These are phyloP conservation scores for Stephanodiscus minutulus DNA, from an alignment of 108 stramenopile species.

Conservation along the genomic window DNA sequence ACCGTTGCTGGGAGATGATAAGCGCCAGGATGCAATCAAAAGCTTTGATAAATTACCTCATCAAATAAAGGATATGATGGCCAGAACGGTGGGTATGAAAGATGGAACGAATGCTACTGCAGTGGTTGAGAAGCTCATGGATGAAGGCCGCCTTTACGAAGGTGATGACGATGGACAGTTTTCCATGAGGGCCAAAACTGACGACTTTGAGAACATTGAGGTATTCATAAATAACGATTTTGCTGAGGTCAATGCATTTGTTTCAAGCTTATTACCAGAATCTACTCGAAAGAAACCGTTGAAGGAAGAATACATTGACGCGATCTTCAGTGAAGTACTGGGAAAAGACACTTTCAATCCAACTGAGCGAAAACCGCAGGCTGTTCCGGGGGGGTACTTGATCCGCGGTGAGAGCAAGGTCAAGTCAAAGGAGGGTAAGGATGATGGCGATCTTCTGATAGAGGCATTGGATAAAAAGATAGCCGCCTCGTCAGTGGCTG, in stretches of 20 bases:
- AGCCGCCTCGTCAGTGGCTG: constrained; percentile 35
- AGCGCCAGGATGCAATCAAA: constrained; percentile 40
- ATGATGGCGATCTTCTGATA: constrained; percentile 53
- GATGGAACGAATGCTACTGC: constrained; percentile 44
- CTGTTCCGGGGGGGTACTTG: constrained; percentile 70
- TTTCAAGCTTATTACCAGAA: constrained; percentile 60
- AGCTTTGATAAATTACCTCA: constrained; percentile 36
- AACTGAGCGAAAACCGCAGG: constrained; percentile 59
- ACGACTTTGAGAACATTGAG: constrained; percentile 32
- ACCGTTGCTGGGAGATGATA: constrained; percentile 32
- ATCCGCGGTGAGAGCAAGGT: constrained; percentile 55
- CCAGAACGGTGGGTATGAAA: constrained; percentile 35
- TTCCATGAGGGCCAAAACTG: constrained; percentile 20
- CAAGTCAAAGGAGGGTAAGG: neutral
- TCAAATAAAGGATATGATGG: constrained; percentile 47
- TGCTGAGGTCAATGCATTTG: constrained; percentile 57
- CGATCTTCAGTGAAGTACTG: constrained; percentile 49
- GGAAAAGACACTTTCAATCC: constrained; percentile 60
- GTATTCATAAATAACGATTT: constrained; percentile 62
- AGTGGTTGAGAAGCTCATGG: constrained; percentile 41
- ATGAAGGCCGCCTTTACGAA: constrained; percentile 32
- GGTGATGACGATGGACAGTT: constrained; percentile 34
- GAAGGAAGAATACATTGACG: constrained; percentile 54
- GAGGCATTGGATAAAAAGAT: constrained; percentile 43
- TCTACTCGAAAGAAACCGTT: constrained; percentile 50